These are phyloP conservation scores for Cystobasidiaceae sp. DNA, from an alignment of 1,284 basidiomycete genomes.

Conservation along the genomic window DNA sequence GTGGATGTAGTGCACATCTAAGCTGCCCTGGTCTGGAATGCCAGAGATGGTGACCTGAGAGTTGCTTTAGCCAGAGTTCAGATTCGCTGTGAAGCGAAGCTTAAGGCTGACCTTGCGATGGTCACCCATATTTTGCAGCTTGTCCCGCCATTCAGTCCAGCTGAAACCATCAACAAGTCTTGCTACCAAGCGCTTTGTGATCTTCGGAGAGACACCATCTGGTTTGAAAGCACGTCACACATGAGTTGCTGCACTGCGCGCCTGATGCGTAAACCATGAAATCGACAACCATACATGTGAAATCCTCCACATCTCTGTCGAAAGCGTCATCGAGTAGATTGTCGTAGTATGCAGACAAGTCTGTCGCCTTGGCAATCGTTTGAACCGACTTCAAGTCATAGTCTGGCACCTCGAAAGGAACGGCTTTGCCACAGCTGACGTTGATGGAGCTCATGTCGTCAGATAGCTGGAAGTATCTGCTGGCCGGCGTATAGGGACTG, in stretches of 20 bases:
- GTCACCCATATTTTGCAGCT: slow-evolving; percentile 28
- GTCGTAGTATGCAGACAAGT: slow-evolving; percentile 19
- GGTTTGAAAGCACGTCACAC: not conserved
- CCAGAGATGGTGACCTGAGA: slow-evolving; percentile 30
- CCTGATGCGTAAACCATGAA: not conserved
- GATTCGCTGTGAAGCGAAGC: not conserved
- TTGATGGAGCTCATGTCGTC: too few species aligned
- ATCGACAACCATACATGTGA: not conserved
- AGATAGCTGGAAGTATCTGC: too few species aligned
- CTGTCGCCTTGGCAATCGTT: slow-evolving; percentile 6
- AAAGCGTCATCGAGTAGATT: slow-evolving; percentile 21
- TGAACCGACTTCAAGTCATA: slow-evolving; percentile 16
- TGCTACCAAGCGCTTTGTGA: slow-evolving; percentile 15
- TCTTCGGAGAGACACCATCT: slow-evolving; percentile 19
- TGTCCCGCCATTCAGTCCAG: slow-evolving; percentile 21
- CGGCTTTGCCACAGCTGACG: slow-evolving; percentile 16
- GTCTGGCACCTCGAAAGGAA: slow-evolving; percentile 17
- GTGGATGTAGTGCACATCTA: slow-evolving; percentile 37
- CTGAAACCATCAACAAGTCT: slow-evolving; percentile 11
- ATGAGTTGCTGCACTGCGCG: not conserved
- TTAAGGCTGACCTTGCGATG: slow-evolving; percentile 20
- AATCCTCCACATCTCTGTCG: slow-evolving; percentile 23
- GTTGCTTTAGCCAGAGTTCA: not conserved
- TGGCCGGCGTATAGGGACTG: too few species aligned
- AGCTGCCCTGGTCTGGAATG: slow-evolving; percentile 19